These are phyloP conservation scores for Lathyrus sativus DNA, from an alignment of 306 rosid species.

Conservation along the genomic window DNA sequence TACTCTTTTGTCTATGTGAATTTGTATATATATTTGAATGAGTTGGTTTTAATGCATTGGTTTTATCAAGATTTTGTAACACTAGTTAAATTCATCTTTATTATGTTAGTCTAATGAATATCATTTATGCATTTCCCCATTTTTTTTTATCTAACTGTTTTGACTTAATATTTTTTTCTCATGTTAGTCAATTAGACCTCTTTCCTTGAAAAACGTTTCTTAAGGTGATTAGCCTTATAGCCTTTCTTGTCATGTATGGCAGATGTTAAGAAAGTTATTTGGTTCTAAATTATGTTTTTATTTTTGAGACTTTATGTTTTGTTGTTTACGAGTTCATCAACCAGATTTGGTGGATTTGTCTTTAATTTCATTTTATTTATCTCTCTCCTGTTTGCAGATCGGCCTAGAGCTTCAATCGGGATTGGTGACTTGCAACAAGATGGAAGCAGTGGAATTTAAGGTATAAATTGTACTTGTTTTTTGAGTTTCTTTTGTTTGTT, in stretches of 20 bases:
- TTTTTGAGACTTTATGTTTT: background rate
- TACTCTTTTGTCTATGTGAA: background rate
- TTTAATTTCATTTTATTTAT: background rate
- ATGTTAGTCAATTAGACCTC: background rate
- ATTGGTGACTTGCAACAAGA: background rate
- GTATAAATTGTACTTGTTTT: background rate
- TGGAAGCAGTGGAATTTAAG: background rate
- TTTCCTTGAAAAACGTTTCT: background rate
- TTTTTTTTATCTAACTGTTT: background rate
- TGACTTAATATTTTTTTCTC: background rate
- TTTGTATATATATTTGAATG: too few species aligned
- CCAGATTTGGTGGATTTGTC: background rate
- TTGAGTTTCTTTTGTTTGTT: too few species aligned
- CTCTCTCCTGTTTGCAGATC: too few species aligned
- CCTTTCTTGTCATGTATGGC: too few species aligned
- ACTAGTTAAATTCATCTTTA: background rate
- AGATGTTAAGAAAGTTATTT: background rate
- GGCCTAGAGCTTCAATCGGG: background rate
- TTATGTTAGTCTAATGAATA: background rate
- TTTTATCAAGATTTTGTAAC: background rate
- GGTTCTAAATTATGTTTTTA: background rate
- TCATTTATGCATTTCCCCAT: background rate
- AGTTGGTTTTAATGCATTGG: background rate
- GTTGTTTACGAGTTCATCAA: background rate
- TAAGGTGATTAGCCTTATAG: background rate